Conservation (phyloP, 148 eudicot genomes). For the Pharnaceum exiguum region DNA sequence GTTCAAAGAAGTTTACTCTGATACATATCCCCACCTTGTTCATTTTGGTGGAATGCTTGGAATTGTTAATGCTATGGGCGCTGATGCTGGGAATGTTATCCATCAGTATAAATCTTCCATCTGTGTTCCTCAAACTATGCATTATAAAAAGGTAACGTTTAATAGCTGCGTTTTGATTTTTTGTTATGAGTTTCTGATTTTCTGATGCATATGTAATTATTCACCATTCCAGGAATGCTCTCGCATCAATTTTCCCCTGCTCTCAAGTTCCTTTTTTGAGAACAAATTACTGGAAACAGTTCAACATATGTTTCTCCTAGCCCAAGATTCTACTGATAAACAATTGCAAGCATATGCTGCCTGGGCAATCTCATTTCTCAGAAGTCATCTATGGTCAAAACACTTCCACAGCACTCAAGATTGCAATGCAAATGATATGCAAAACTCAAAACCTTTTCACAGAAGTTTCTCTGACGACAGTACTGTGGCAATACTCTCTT, state of each 20-base stretch:
- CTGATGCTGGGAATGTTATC: constrained; percentile 57
- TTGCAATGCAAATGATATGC: constrained; percentile 19
- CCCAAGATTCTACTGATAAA: constrained; percentile 62
- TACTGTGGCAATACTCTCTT: constrained; percentile 62
- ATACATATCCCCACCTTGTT: constrained; percentile 55
- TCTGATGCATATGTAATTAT: constrained; percentile 6
- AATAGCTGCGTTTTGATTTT: background rate
- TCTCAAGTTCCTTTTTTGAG: constrained; percentile 53
- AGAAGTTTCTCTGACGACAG: constrained; percentile 58
- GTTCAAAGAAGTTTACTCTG: constrained; percentile 52
- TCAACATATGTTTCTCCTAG: constrained; percentile 84
- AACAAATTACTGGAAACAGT: constrained; percentile 40
- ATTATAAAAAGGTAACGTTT: constrained; percentile 41
- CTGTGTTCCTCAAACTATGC: constrained; percentile 20
- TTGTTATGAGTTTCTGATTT: background rate
- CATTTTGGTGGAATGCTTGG: constrained; percentile 94
- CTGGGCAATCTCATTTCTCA: constrained; percentile 81
- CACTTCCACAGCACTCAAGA: constrained; percentile 28
- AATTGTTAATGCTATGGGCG: constrained; percentile 81
- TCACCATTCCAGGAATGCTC: constrained; percentile 47
- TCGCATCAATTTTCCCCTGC: constrained; percentile 50
- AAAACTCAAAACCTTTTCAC: constrained; percentile 26
- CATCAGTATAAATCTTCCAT: constrained; percentile 23
- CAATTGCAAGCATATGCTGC: constrained; percentile 75
- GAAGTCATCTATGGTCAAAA: constrained; percentile 43